Conservation (phyloP, 1,139 yeast species). For the Saccharomyces hybrid region DNA sequence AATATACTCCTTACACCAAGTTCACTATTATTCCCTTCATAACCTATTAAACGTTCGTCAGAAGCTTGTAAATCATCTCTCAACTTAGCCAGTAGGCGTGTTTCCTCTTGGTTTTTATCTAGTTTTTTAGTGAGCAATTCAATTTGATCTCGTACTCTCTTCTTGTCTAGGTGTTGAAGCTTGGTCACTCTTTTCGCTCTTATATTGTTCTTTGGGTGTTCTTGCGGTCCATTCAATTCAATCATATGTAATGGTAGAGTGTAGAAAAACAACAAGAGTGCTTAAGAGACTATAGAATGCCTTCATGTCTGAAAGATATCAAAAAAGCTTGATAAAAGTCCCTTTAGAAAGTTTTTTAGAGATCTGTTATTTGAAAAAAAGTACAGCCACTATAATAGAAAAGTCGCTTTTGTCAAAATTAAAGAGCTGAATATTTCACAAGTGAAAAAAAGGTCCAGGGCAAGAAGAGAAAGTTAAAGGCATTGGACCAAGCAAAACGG, state of each 20-base stretch:
- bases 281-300: too few relatives aligned
- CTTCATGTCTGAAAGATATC: too few relatives aligned
- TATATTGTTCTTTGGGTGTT: conserved; percentile 1
- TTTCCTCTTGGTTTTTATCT: conserved; percentile 18
- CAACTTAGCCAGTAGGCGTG: conserved; percentile 17
- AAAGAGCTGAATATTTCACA: neutral
- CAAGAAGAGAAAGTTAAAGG: too few relatives aligned
- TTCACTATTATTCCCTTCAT: conserved; percentile 5
- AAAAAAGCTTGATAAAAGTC: too few relatives aligned
- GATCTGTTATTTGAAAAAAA: neutral
- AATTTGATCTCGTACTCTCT: conserved; percentile 25
- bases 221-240: conserved; percentile 5
- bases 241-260: neutral
- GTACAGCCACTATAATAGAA: neutral
- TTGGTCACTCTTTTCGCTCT: conserved; percentile 16
- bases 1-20: conserved; percentile 34
- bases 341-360: too few relatives aligned
- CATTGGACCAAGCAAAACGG: neutral
- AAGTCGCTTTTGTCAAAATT: neutral
- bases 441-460: too few relatives aligned
- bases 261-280: too few relatives aligned
- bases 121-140: conserved; percentile 27
- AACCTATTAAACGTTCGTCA: conserved; percentile 13
- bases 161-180: conserved; percentile 12
- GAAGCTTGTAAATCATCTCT: conserved; percentile 20